Conservation (phyloP, 768 basidiomycete species). For the Macrolepiota albuminosa region DNA sequence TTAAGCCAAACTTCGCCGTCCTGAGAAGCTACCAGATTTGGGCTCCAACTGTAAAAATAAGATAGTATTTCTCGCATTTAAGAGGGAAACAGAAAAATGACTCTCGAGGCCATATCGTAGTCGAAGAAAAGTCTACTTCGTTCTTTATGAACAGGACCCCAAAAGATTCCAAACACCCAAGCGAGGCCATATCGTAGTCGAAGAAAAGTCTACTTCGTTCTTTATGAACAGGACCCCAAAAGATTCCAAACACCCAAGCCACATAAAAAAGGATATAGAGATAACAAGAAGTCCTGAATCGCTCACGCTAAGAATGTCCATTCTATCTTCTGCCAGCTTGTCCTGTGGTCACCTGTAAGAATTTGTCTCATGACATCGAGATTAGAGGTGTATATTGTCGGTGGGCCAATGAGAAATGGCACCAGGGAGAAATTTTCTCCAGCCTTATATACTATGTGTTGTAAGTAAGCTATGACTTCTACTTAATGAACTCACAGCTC, state of each 20-base stretch:
- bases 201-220: not conserved
- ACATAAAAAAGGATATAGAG: not conserved
- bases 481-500: constrained; percentile 19
- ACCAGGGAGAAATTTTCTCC: constrained; percentile 36
- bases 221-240: not conserved
- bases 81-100: not conserved
- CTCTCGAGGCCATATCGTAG: not conserved
- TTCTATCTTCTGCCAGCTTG: constrained; percentile 32
- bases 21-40: constrained; percentile 1
- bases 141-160: not conserved
- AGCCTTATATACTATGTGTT: constrained; percentile 26
- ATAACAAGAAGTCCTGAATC: not conserved
- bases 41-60: constrained; percentile 1
- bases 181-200: not conserved
- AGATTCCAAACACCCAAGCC: not conserved
- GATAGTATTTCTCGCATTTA: not conserved
- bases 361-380: constrained; percentile 43
- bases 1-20: constrained; percentile 34
- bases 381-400: constrained; percentile 37
- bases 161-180: not conserved
- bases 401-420: constrained; percentile 29
- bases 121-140: not conserved
- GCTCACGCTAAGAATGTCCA: constrained; percentile 1
- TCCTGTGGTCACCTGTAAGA: constrained; percentile 29
- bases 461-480: not conserved